Percentiles rank a stretch among this genome's conserved stretches.
Conservation (phyloP, 495 filamentous ascomycete genomes). For the Baudoinia panamericana region DNA sequence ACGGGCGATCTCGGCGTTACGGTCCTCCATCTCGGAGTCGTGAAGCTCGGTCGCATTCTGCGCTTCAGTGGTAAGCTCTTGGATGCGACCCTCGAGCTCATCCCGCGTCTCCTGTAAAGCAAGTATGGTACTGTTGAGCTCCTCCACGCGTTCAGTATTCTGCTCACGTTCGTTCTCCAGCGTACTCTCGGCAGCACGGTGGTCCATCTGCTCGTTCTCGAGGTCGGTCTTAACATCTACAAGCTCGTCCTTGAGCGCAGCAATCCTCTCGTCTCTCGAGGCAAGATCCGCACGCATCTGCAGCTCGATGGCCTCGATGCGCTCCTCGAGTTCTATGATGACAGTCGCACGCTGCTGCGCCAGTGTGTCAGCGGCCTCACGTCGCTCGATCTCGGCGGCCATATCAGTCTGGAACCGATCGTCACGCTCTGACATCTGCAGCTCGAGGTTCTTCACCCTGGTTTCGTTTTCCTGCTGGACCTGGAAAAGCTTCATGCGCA, state of each 20-base stretch:
- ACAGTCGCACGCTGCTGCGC: slow-evolving; percentile 11
- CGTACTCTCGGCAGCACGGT: slow-evolving; percentile 5
- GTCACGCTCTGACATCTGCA: slow-evolving; percentile 16
- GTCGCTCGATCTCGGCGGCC: slow-evolving; percentile 15
- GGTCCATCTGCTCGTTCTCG: slow-evolving; percentile 2
- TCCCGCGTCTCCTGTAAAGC: slow-evolving; percentile 6
- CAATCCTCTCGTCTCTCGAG: slow-evolving; percentile 17
- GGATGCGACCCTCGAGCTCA: slow-evolving; percentile 2
- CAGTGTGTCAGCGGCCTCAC: slow-evolving; percentile 18
- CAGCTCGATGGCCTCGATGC: slow-evolving; percentile 14
- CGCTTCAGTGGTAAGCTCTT: neutral
- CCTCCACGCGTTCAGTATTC: slow-evolving; percentile 1
- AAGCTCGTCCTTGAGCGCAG: slow-evolving; percentile 4
- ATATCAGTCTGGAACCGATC: slow-evolving; percentile 16
- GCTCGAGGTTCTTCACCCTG: slow-evolving; percentile 18
- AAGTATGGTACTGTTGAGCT: slow-evolving; percentile 3
- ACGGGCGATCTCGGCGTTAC: slow-evolving; percentile 12
- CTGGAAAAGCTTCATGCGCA: slow-evolving; percentile 28
- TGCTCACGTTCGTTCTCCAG: neutral
- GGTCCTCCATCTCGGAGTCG: slow-evolving; percentile 15
- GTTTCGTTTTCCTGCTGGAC: slow-evolving; percentile 24
- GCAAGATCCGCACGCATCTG: slow-evolving; percentile 8
- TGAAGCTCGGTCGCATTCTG: slow-evolving; percentile 1
- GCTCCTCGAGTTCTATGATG: slow-evolving; percentile 14
- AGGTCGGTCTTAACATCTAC: slow-evolving; percentile 5